Base-by-base conservation (phyloP, 2,329 filamentous ascomycete species). In the Arthrocladium fulminans region DNA sequence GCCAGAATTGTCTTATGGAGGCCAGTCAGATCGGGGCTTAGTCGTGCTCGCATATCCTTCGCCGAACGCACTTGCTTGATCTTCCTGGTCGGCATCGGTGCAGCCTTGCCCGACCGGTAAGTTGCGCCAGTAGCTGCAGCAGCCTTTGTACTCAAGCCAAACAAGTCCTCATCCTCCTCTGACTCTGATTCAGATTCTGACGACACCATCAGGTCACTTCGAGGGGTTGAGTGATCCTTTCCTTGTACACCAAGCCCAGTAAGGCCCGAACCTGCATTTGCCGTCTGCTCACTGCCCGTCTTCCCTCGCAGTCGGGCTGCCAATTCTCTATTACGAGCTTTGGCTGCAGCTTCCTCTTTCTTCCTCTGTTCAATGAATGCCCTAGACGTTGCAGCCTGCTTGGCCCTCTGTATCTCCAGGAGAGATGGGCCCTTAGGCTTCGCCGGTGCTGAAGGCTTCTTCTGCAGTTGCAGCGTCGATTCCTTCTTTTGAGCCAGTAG, bases 1-100 rank as follows among this genome's bases (percentile, higher is more conserved):
- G 84, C 79, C 2, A 98, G 77, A 44, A 98, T 88, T 15, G 83
- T 83, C 59, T 85, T 83, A 63, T 97, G 92, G 24, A 98, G 70
- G 13, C 80, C 75, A 30, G 88, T 84, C 68, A 98, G 84, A 56
- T 94, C 87, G 6, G 94, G 92, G 25, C 89, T 85, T 51, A 98
- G 74, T 53, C 92, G 84, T 54, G 92, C 90, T 58, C 90, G 84
- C 80, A 96, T 90, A 67, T 98, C 92, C 66, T 94, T 94, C 39
- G 84, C 80, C 13, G 88, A 90, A 43, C 90, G 80, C 53, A 83
- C 74, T 45, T 88, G 79, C 63, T 87, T 86, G 56, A 80, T 72
- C 69, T 96, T 95, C 67, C 88, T 90, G 49, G 94, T 81, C 0
- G 90, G 90, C 2, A 57, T 22, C 10, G 51, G 45, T 17, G 49